Evolutionary conservation across 768 basidiomycete species (phyloP), one percentile per base, ranked within the genome.

Genomic region (Piloderma croceum): DNA sequence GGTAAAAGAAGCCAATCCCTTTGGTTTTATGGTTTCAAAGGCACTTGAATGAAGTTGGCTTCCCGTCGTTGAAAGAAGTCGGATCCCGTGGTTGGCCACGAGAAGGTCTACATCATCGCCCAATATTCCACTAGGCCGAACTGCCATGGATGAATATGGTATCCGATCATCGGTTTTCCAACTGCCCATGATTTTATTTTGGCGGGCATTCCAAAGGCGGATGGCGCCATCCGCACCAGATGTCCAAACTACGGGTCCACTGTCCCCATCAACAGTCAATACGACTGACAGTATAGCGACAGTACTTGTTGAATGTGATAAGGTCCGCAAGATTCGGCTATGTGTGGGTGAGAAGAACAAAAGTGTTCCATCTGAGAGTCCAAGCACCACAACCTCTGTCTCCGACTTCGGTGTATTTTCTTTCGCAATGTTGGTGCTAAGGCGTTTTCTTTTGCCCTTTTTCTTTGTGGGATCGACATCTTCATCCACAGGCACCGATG

Each of bases 311-410:
- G 77, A 60, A 47, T 79, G 73, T 6, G 75, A 71, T 34, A 83
- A 57, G 1, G 73, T 78, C 24, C 70, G 69, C 17, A 81, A 42
- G 29, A 81, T 59, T 39, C 73, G 69, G 35, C 72, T 76, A 53
- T 79, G 78, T 2, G 67, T 65, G 1, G 79, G 78, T 11, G 82
- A 82, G 57, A 81, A 84, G 42, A 82, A 62, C 4, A 69, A 47
- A 12, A 81, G 49, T n/a, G 69, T 60, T 18, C 83, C 83, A 51
- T 79, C 69, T 5, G 78, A 73, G 34, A 83, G 65, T 17, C 81
- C 83, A 31, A 84, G 57, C 15, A 76, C 59, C 21, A 83, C 66
- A 1, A 76, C 66, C 41, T 69, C 64, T 24, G 65, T 62, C 19
- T 57, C 55, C 20, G 56, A 47, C 23, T 43, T 44, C 39, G 59